Evolutionary conservation across 1,139 yeast genomes (phyloP).

Genomic region (Blastobotrys aristatus): DNA sequence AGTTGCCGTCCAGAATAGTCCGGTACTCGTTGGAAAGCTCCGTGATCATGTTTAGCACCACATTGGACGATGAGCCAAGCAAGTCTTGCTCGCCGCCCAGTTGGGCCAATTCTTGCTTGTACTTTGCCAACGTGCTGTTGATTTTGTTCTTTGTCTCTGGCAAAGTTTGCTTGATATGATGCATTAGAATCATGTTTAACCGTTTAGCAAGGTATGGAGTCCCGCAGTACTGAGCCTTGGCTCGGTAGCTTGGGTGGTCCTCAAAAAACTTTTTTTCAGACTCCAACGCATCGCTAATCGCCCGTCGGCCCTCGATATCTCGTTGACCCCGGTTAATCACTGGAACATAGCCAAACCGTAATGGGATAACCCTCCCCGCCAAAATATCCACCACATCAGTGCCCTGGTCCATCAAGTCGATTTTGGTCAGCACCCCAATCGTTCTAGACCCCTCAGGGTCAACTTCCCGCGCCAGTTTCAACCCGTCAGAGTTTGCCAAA

Average conservation of each 20-base stretch:
- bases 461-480: slow-evolving; percentile 93
- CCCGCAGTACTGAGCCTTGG: slow-evolving; percentile 91
- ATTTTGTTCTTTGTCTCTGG: slow-evolving; percentile 94
- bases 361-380: slow-evolving; percentile 94
- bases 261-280: slow-evolving; percentile 80
- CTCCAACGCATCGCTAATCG: slow-evolving; percentile 80
- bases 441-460: slow-evolving; percentile 98
- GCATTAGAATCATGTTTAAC: slow-evolving; percentile 81
- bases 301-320: slow-evolving; percentile 81
- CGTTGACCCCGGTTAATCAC: slow-evolving; percentile 97
- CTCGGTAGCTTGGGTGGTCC: slow-evolving; percentile 88
- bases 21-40: slow-evolving; percentile 89
- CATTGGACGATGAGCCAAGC: slow-evolving; percentile 80
- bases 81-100: slow-evolving; percentile 71
- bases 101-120: slow-evolving; percentile 67
- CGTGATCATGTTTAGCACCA: slow-evolving; percentile 86
- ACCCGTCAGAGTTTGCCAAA: slow-evolving; percentile 95
- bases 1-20: slow-evolving; percentile 89
- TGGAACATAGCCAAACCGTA: slow-evolving; percentile 94
- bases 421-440: slow-evolving; percentile 94
- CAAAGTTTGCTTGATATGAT: slow-evolving; percentile 89
- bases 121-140: slow-evolving; percentile 82
- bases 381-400: slow-evolving; percentile 96
- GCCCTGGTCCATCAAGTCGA: slow-evolving; percentile 96
- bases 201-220: slow-evolving; percentile 95